Percentiles rank a stretch among this genome's conserved stretches.
Conservation (phyloP, 2,329 filamentous ascomycete species). For the Zasmidium angulare region DNA sequence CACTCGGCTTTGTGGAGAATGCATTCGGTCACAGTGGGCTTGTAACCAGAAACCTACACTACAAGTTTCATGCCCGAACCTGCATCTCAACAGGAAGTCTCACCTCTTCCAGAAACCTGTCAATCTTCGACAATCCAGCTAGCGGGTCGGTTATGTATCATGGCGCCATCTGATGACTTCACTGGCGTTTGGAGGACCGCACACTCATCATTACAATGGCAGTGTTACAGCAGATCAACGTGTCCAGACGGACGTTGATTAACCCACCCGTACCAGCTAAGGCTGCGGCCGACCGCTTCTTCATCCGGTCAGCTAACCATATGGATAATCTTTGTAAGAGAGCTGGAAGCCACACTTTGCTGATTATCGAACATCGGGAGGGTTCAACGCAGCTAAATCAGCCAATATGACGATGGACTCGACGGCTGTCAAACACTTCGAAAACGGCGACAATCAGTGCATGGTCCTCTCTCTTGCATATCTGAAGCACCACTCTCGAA, state of each 20-base stretch:
- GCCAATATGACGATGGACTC: not conserved
- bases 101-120: not conserved
- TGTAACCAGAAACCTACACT: not conserved
- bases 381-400: not conserved
- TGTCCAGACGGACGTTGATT: not conserved
- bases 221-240: not conserved
- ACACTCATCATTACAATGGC: not conserved
- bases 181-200: not conserved
- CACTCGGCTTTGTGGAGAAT: not conserved
- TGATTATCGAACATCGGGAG: not conserved
- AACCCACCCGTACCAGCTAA: not conserved
- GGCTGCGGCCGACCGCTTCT: not conserved
- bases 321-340: not conserved
- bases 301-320: not conserved
- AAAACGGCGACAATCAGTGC: not conserved
- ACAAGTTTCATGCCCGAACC: not conserved
- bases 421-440: not conserved
- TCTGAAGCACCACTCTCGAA: no score
- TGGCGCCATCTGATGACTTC: not conserved
- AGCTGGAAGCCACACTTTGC: not conserved
- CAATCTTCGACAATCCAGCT: not conserved
- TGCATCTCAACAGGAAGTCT: not conserved
- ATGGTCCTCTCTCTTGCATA: not conserved
- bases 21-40: not conserved
- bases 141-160: not conserved